Evolutionary conservation across 2,329 filamentous ascomycete species (phyloP), one percentile per base, ranked within the genome.

Genomic region (Aspergillus hiratsukae): DNA sequence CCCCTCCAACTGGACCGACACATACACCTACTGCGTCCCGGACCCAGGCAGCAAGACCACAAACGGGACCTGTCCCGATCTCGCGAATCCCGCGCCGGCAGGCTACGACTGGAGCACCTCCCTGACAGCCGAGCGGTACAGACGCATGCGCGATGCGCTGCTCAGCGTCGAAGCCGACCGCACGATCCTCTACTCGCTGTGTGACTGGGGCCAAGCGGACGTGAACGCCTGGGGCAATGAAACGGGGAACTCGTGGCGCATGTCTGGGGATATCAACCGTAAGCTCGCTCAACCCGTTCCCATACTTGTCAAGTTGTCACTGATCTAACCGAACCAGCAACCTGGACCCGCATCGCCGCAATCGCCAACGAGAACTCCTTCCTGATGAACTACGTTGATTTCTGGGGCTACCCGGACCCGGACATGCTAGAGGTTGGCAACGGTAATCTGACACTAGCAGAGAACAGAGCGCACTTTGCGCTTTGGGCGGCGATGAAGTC

Each of bases 341-440:
- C 64, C 6, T 71, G 70, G 69, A 9, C 57, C 8, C 63, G 64
- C 6, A 69, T 75, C 43, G 59, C 71, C 3, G 69, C 73, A 52
- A 81, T 83, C 52, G 62, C 80, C 28, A 82, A 82, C 64, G 72
- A 78, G 31, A 80, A 78, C n/a, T 74, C 72, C 28, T 80, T 82
- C 63, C 64, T 73, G 51, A 66, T 76, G 57, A 72, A 80, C 53
- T 67, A 70, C 4, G 74, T 72, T 28, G 68, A 76, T 31, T 83
- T 82, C 59, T 81, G 78, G 69, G 77, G 78, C 10, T 77, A 78
- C 60, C 78, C 77, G 4, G 81, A 84, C 58, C 72, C 75, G 10
- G 80, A 82, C 53, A 81, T 81, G 75, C 72, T 69, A 5, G 79
- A 81, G 62, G 71, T 83, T 6, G 80, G 80, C 23, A 83, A 82